These are phyloP conservation scores for Candolleomyces aberdarensis DNA, from an alignment of 768 basidiomycete genomes.

Conservation along the genomic window DNA sequence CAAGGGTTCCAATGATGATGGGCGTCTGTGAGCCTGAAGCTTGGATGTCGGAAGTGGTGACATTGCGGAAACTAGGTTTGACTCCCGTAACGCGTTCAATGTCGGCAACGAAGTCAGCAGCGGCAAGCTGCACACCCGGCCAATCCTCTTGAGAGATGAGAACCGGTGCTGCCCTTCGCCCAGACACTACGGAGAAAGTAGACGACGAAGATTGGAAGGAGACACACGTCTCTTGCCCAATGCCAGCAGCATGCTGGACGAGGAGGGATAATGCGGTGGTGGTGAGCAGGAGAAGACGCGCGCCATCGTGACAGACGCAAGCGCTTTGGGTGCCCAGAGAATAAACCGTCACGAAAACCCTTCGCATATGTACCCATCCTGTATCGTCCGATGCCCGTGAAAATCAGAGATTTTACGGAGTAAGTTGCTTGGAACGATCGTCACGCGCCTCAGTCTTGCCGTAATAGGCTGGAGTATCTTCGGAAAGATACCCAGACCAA, in stretches of 20 bases:
- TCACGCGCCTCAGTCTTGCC: neutral
- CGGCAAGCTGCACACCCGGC: slow-evolving; percentile 61
- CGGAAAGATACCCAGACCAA: neutral
- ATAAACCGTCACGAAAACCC: neutral
- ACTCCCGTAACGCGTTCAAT: slow-evolving; percentile 58
- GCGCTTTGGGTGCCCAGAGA: neutral
- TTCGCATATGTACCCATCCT: neutral
- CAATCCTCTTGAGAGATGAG: slow-evolving; percentile 55
- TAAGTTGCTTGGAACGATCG: neutral
- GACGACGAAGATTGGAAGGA: slow-evolving; percentile 35
- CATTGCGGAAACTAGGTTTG: slow-evolving; percentile 49
- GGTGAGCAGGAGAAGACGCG: neutral
- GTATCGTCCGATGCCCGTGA: neutral
- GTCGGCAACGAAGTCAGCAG: slow-evolving; percentile 57
- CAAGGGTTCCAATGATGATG: slow-evolving; percentile 66
- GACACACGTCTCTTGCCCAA: slow-evolving; percentile 50
- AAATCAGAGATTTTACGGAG: neutral
- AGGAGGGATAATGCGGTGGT: slow-evolving; percentile 8
- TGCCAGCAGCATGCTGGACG: slow-evolving; percentile 26
- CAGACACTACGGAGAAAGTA: slow-evolving; percentile 41
- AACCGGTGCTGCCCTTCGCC: slow-evolving; percentile 45
- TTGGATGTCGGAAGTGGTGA: slow-evolving; percentile 29
- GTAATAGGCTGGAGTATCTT: neutral
- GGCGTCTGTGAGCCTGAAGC: slow-evolving; percentile 24
- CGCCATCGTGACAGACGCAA: neutral